phyloP scores from a whole-genome alignment of 495 filamentous ascomycete species.

The Trypethelium eluteriae region DNA sequence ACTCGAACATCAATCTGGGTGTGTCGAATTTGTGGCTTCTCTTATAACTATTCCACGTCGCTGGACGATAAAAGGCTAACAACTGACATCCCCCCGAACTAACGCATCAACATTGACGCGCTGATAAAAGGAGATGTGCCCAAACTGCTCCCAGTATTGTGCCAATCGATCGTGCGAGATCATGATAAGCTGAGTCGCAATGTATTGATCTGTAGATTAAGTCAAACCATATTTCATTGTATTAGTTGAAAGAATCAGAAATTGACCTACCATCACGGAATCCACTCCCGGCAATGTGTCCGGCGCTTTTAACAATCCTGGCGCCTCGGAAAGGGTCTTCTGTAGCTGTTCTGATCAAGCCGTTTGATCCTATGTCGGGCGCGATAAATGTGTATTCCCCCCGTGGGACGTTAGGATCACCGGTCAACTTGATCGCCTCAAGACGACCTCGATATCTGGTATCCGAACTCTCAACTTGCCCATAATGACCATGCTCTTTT shows the following conservation, averaged over 20 bases:
- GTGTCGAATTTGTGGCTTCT: too few species aligned
- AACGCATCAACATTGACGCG: constrained; percentile 64
- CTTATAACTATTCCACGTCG: too few species aligned
- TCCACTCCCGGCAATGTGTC: constrained; percentile 65
- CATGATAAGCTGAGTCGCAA: constrained; percentile 66
- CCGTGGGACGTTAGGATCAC: constrained; percentile 79
- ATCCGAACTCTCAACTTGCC: constrained; percentile 14
- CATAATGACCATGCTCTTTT: neutral
- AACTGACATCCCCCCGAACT: neutral
- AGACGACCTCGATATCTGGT: constrained; percentile 47
- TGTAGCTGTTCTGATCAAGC: constrained; percentile 52
- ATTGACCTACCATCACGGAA: constrained; percentile 58
- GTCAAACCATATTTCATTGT: neutral
- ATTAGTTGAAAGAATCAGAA: too few species aligned
- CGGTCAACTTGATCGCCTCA: constrained; percentile 82
- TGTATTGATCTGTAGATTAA: constrained; percentile 50
- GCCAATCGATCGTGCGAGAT: constrained; percentile 69
- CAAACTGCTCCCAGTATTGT: constrained; percentile 72
- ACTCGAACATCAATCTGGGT: too few species aligned
- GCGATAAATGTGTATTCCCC: constrained; percentile 75
- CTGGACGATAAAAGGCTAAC: too few species aligned
- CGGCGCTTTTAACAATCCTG: constrained; percentile 64
- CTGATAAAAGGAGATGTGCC: constrained; percentile 72
- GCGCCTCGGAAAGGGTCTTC: constrained; percentile 65
- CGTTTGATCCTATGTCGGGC: constrained; percentile 61